Conservation (phyloP, 805 yeast species). For the Ogataea minuta region DNA sequence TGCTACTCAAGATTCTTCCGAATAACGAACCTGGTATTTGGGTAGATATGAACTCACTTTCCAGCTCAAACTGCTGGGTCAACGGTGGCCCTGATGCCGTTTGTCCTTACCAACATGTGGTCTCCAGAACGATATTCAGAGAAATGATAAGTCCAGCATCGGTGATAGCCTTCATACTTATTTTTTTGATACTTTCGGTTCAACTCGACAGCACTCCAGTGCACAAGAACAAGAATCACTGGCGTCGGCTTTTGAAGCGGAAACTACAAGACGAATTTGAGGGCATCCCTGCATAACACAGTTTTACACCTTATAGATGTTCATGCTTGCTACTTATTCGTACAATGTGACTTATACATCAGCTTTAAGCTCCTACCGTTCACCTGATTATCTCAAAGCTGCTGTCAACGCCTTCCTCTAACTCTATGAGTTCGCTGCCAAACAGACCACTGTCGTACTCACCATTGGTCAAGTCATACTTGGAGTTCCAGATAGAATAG, state of each 20-base stretch:
- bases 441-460: conserved; percentile 40
- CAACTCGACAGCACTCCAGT: conserved; percentile 65
- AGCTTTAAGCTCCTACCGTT: not conserved
- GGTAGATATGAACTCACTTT: conserved; percentile 80
- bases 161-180: conserved; percentile 51
- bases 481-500: conserved; percentile 65
- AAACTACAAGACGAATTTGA: conserved; percentile 67
- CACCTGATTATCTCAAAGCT: conserved; percentile 29
- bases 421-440: conserved; percentile 58
- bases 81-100: conserved; percentile 71
- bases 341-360: conserved; percentile 3
- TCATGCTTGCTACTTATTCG: conserved; percentile 8
- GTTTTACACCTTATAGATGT: not conserved
- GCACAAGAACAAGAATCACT: conserved; percentile 63
- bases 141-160: conserved; percentile 67
- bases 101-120: conserved; percentile 72
- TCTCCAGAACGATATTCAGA: conserved; percentile 55
- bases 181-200: conserved; percentile 51
- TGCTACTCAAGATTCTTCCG: conserved; percentile 23
- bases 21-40: conserved; percentile 47
- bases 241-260: conserved; percentile 57
- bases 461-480: conserved; percentile 34
- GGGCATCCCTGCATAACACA: conserved; percentile 80
- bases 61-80: conserved; percentile 78
- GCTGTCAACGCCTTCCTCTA: conserved; percentile 50